These are phyloP conservation scores for Claviceps sp. DNA, from an alignment of 2,329 filamentous ascomycete genomes.

Conservation along the genomic window DNA sequence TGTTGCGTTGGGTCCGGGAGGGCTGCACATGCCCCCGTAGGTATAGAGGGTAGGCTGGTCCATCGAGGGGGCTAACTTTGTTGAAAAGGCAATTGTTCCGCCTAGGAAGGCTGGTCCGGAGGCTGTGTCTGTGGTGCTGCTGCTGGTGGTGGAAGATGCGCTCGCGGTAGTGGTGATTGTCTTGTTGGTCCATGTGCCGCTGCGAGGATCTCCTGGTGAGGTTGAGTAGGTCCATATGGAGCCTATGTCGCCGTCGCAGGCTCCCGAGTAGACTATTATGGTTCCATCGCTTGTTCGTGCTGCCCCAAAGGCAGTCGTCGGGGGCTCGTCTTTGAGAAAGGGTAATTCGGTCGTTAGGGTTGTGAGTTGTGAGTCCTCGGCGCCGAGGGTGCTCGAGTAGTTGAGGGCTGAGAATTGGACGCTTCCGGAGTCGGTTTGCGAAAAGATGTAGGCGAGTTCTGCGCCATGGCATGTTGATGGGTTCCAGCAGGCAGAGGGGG, in stretches of 20 bases:
- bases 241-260: conserved; percentile 46
- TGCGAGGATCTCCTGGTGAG: conserved; percentile 8
- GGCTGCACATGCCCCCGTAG: conserved; percentile 85
- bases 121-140: conserved; percentile 11
- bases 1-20: conserved; percentile 22
- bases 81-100: conserved; percentile 53
- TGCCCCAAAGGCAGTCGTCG: conserved; percentile 49
- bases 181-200: conserved; percentile 16
- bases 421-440: conserved; percentile 31
- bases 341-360: conserved; percentile 45
- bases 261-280: conserved; percentile 60
- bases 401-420: conserved; percentile 51
- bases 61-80: conserved; percentile 37
- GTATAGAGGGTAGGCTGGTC: conserved; percentile 50
- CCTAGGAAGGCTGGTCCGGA: conserved; percentile 35
- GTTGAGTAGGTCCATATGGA: conserved; percentile 57
- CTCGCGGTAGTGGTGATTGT: conserved; percentile 13
- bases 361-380: conserved; percentile 28
- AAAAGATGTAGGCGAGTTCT: conserved; percentile 57
- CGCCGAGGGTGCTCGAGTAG: conserved; percentile 42
- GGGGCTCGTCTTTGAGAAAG: conserved; percentile 40
- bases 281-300: conserved; percentile 54
- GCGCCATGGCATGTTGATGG: conserved; percentile 21
- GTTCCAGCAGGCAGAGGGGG: conserved; percentile 32
- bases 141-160: conserved; percentile 9